Evolutionary conservation across 306 rosid species (phyloP).

Genomic region (Inga oerstediana): DNA sequence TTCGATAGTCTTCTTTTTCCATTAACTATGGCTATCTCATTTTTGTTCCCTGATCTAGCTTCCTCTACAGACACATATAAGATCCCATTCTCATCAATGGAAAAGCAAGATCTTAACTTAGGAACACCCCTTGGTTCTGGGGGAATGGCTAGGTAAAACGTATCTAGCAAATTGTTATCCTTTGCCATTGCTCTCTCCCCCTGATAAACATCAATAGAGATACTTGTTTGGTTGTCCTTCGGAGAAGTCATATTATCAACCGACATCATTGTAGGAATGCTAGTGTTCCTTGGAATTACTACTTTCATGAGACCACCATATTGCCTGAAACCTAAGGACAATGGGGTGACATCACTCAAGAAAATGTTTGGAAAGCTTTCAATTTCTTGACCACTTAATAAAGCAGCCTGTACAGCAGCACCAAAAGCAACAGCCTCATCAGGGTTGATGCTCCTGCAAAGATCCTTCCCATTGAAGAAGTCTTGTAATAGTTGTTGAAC

Average conservation of each 20-base stretch:
- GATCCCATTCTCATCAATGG: conserved; percentile 70
- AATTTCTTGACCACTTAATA: background rate
- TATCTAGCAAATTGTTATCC: conserved; percentile 65
- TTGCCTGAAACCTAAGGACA: conserved; percentile 60
- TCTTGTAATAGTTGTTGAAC: background rate
- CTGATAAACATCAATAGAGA: conserved; percentile 34
- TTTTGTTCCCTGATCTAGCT: conserved; percentile 54
- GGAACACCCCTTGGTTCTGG: conserved; percentile 69
- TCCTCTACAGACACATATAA: conserved; percentile 66
- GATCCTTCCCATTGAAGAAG: background rate
- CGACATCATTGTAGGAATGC: conserved; percentile 49
- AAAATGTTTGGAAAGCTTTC: background rate
- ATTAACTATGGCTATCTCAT: conserved; percentile 61
- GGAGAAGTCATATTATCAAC: background rate
- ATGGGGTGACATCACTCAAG: conserved; percentile 45
- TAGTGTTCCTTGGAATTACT: conserved; percentile 66
- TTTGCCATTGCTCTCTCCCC: conserved; percentile 61
- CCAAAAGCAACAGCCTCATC: conserved; percentile 3
- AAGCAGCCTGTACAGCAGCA: background rate
- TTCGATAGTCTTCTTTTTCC: conserved; percentile 53
- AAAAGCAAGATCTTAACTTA: conserved; percentile 61
- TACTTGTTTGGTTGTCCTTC: background rate
- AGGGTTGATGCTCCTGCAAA: background rate
- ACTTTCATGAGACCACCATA: conserved; percentile 71
- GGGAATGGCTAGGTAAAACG: conserved; percentile 58